Conservation (phyloP, 1,139 yeast genomes). For the Lodderomyces metapsilosis region DNA sequence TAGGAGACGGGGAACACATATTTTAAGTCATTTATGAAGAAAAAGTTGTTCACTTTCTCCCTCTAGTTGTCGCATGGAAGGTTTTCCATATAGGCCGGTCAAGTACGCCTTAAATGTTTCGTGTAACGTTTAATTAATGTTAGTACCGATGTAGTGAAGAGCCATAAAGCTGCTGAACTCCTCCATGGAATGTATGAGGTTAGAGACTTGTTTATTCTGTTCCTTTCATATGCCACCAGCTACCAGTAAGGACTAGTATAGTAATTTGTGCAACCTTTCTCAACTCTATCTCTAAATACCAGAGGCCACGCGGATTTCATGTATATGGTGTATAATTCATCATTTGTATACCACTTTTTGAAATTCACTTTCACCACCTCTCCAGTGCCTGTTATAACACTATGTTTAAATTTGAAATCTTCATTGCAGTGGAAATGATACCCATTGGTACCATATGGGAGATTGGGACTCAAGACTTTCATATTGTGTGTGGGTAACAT, state of each 20-base stretch:
- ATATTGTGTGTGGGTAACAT: not conserved
- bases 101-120: too few relatives aligned
- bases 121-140: too few relatives aligned
- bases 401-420: not conserved
- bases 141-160: too few relatives aligned
- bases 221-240: not conserved
- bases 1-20: too few relatives aligned
- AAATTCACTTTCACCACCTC: not conserved
- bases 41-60: too few relatives aligned
- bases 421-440: not conserved
- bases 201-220: too few relatives aligned
- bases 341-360: not conserved
- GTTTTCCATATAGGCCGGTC: too few relatives aligned
- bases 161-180: too few relatives aligned
- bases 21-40: too few relatives aligned
- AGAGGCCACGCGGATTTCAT: not conserved
- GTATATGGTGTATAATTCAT: not conserved
- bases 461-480: not conserved
- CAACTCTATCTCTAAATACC: not conserved
- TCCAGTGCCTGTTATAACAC: too few relatives aligned
- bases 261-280: not conserved
- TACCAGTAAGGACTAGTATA: not conserved
- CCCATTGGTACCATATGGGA: not conserved
- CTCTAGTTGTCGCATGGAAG: too few relatives aligned
- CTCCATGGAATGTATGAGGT: too few relatives aligned